phyloP scores from a whole-genome alignment of 2,329 filamentous ascomycete species.

The Trichoderma sp. region DNA sequence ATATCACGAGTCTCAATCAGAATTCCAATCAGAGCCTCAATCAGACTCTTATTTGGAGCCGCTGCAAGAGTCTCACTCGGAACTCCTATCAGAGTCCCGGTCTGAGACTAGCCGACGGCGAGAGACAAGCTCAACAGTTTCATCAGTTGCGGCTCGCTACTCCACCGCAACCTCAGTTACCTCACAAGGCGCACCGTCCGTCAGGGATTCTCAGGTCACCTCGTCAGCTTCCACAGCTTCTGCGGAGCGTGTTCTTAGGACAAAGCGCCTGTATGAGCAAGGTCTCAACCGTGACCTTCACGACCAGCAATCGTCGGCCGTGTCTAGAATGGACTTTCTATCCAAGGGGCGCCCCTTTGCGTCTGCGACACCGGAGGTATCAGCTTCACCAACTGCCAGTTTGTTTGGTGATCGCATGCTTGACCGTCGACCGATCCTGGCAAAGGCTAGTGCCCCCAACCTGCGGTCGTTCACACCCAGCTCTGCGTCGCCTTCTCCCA shows the following conservation, averaged over 20 bases:
- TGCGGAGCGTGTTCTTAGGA: conserved; percentile 67
- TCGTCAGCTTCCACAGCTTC: conserved; percentile 43
- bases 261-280: conserved; percentile 78
- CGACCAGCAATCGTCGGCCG: conserved; percentile 74
- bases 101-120: conserved; percentile 72
- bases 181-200: conserved; percentile 61
- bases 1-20: conserved; percentile 37
- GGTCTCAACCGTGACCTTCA: conserved; percentile 77
- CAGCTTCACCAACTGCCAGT: conserved; percentile 49
- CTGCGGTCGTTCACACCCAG: conserved; percentile 60
- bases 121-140: conserved; percentile 84
- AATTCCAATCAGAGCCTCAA: conserved; percentile 40
- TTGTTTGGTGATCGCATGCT: conserved; percentile 49
- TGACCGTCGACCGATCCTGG: conserved; percentile 48
- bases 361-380: conserved; percentile 53
- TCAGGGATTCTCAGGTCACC: conserved; percentile 52
- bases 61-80: background rate
- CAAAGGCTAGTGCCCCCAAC: conserved; percentile 68
- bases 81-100: conserved; percentile 46
- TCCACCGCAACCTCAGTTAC: conserved; percentile 88
- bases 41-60: conserved; percentile 51
- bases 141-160: conserved; percentile 62
- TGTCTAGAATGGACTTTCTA: conserved; percentile 79
- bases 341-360: conserved; percentile 60
- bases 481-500: conserved; percentile 19